Base-by-base conservation (phyloP, 768 basidiomycete species). In the Chalciporus pseudorubinellus region DNA sequence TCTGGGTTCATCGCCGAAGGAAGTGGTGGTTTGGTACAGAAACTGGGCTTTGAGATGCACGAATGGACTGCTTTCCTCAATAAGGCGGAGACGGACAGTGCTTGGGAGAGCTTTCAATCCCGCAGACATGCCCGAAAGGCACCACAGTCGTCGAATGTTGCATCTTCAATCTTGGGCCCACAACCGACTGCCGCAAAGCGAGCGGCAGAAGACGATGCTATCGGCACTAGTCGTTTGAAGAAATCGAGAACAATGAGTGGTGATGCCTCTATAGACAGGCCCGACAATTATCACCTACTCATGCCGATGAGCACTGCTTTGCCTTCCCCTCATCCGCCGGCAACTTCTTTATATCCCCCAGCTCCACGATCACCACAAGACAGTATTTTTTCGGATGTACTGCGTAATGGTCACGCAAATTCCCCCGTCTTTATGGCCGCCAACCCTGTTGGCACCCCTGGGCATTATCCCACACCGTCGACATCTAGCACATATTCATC, bases 41-140 rank as follows among this genome's bases (percentile, higher is more conserved):
- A 87, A 63, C 77, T 92, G 11, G 91, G 91, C 20, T 93, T 89
- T 82, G 80, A 86, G 26, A 62, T 81, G 62, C 74, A 79, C 40
- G 88, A 90, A 62, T 93, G 95, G 65, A 84, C 88, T 56, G 82
- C 80, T 44, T 89, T 85, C 57, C 74, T 95, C 56, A 92, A 89
- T 70, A 85, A 84, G 60, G 82, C 88, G 1, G 94, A 97, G 72
- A 94, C 92, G 0, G 94, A 95, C 63, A 93, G 92, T 2, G 93
- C 92, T 31, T 92, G 88, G 78, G 93, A 95, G 64, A 86, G 91
- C 46, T 94, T 87, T 61, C 85, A 91, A 55, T 59, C 77, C 5
- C 82, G 92, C 58, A 94, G 86, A 67, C 59, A 59, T 3, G 36
- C 59, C 18, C 61, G 63, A 16, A 65, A 70, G 43, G 70, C 70